Base-by-base conservation (phyloP, 2,329 filamentous ascomycete genomes). In the Byssothecium circinans region DNA sequence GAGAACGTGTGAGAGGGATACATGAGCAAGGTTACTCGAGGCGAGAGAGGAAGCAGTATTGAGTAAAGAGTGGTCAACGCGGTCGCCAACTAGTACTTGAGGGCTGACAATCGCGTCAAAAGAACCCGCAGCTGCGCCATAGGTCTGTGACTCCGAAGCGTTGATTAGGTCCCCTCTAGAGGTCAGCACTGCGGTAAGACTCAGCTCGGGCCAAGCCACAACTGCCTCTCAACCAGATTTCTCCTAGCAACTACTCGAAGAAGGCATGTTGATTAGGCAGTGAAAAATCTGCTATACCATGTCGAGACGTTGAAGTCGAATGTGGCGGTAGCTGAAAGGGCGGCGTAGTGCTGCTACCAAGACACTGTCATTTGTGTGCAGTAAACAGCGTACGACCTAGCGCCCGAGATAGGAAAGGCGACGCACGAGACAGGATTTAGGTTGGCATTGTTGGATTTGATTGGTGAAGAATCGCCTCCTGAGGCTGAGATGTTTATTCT, bases 191-290 rank as follows among this genome's bases (percentile, higher is more conserved):
- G 19, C 15, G 5, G 35, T 12, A 8, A 38, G 12, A 12, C 8
- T 38, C 20, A 22, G 35, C 18, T n/a, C 35, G 19, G 22, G 35
- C 35, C 18, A 22, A 12, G 17, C 17, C 35, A 38, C 35, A 11
- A 11, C 35, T 3, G 19, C 19, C 5, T 22, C 12, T 38, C 8
- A 15, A 36, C 33, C 12, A 34, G n/a, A n/a, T n/a, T n/a, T 37
- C 23, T 41, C 43, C 39, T 40, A 25, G 38, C n/a, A 41, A 44
- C 25, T 54, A 49, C 46, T 52, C 41, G 42, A 51, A 50, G 27
- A 18, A 42, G 39, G 23, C 37, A 22, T 19, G 6, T 10, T 38
- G 18, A 22, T 38, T 44, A 33, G 34, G n/a, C 19, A 12, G 29
- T 34, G 33, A 8, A 20, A 33, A 29, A 11, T 22, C 35, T 19